These are phyloP conservation scores for Blepharisma japonicum DNA, from an alignment of 73 alveolate species.

Conservation along the genomic window DNA sequence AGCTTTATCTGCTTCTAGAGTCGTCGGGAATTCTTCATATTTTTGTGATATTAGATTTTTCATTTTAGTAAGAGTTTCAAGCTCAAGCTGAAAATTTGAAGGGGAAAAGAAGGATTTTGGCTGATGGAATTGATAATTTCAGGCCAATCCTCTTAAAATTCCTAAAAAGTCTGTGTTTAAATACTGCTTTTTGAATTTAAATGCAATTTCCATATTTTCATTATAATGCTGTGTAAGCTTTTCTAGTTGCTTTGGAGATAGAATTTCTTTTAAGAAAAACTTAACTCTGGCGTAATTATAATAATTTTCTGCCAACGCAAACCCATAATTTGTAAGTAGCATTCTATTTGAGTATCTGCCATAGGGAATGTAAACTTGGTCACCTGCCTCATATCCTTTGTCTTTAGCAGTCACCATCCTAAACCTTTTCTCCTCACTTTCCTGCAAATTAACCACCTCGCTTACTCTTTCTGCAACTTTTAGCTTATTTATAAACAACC, in stretches of 20 bases:
- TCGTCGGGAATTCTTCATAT: not conserved
- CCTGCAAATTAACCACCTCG: not conserved
- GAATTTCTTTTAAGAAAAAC: not conserved
- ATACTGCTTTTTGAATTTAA: slow-evolving; percentile 9
- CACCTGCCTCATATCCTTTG: slow-evolving; percentile 6
- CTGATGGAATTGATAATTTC: not conserved
- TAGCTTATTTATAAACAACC: not conserved
- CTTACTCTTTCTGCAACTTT: not conserved
- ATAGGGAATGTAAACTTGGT: not conserved
- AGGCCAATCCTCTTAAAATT: not conserved
- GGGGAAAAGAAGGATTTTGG: not conserved
- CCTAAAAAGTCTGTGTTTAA: not conserved
- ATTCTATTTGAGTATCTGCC: slow-evolving; percentile 29
- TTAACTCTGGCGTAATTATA: slow-evolving; percentile 8
- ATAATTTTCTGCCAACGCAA: not conserved
- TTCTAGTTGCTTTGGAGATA: not conserved
- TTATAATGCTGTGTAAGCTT: not conserved
- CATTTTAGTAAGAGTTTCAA: not conserved
- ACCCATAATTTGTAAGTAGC: slow-evolving; percentile 26
- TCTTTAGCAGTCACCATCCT: not conserved
- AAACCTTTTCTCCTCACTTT: not conserved
- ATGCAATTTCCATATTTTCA: not conserved
- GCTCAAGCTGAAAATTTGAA: not conserved
- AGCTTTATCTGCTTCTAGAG: slow-evolving; percentile 3
- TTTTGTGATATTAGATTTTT: not conserved